Evolutionary conservation across 805 yeast species (phyloP), one percentile per base, ranked within the genome.

Genomic region (Nematodospora valgi): DNA sequence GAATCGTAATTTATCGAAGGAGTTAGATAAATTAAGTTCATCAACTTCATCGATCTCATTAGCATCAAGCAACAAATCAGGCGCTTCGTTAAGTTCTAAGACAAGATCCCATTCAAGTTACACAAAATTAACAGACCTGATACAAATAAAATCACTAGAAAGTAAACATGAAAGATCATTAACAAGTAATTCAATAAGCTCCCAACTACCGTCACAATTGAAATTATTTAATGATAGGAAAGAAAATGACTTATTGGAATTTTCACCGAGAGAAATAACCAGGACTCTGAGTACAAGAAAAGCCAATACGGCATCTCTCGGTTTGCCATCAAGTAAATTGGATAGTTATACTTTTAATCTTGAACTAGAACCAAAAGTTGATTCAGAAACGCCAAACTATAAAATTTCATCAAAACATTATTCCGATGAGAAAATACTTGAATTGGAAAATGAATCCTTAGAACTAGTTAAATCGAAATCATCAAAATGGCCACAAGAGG

Each of bases 131-230:
- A 11, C 8, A 11, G 22, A 21, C 11, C 5, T 6, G 24, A 3
- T 6, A 6, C 10, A 13, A 10, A 8, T 21, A 21, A n/a, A n/a
- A n/a, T n/a, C n/a, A n/a, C n/a, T n/a, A n/a, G n/a, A n/a, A n/a
- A 10, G 23, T 7, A 18, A 12, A 30, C 27, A 25, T 18, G 34
- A 31, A 13, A 4, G 23, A 4, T 12, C 5, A 11, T 4, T 11
- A 15, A 17, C 30, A 10, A 14, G 6, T 17, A 23, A 23, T 26
- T 23, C 6, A 15, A 14, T 17, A 11, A n/a, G n/a, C n/a, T n/a
- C n/a, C n/a, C n/a, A n/a, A n/a, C 54, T 74, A 32, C 85, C 85
- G 0, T 76, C 83, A 0, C 86, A 80, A 50, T 51, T 78, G 47
- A 66, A 67, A 24, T 56, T 78, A 8, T 62, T 76, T 21, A 58